Conservation (phyloP, 2,329 filamentous ascomycete species). For the Fusarium sp. region DNA sequence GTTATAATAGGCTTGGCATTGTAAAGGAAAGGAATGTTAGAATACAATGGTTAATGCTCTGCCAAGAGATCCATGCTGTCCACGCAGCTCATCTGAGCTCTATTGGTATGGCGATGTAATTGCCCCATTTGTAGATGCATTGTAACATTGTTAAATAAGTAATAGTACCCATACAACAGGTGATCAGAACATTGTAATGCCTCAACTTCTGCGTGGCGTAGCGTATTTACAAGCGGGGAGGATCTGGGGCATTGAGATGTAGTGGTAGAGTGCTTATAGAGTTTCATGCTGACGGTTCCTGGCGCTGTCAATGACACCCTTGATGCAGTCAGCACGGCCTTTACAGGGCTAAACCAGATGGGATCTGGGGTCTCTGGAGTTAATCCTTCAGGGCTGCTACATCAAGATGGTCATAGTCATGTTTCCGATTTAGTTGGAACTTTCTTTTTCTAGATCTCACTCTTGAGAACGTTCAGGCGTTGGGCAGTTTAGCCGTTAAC, state of each 20-base stretch:
- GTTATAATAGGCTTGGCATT: neutral
- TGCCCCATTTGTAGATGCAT: neutral
- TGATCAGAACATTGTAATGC: slow-evolving; percentile 1
- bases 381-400: neutral
- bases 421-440: neutral
- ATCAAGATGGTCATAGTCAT: too few species aligned
- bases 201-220: slow-evolving; percentile 8
- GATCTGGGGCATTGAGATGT: slow-evolving; percentile 13
- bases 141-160: neutral
- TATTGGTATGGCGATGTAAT: neutral
- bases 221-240: neutral
- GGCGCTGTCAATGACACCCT: neutral
- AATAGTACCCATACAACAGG: neutral
- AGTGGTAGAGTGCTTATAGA: neutral
- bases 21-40: neutral
- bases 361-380: neutral
- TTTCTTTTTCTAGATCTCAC: neutral
- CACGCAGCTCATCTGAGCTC: neutral
- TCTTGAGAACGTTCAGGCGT: too few species aligned
- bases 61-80: neutral
- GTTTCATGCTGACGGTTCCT: slow-evolving; percentile 5
- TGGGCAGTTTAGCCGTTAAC: too few species aligned
- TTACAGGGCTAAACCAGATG: slow-evolving; percentile 14
- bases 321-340: slow-evolving; percentile 5
- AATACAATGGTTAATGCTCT: neutral